Evolutionary conservation across 2,329 filamentous ascomycete species (phyloP).

Genomic region (Alternaria atra): DNA sequence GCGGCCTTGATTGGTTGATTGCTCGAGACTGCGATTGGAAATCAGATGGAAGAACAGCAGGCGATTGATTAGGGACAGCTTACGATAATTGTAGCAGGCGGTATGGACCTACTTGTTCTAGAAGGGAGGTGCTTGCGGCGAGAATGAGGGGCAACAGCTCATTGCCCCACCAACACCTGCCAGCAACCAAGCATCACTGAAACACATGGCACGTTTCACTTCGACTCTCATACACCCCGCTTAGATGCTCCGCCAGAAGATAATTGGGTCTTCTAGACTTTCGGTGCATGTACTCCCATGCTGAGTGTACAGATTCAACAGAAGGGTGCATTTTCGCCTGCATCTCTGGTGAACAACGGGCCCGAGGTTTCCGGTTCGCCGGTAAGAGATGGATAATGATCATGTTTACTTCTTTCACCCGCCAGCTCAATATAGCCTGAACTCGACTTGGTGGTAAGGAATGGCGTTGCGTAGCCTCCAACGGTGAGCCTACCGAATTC

Average conservation of each 20-base stretch:
- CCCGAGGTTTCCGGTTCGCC: background rate
- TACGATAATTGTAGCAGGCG: constrained; percentile 18
- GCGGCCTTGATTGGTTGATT: constrained; percentile 1
- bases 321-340: constrained; percentile 10
- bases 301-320: constrained; percentile 2
- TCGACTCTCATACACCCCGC: constrained; percentile 21
- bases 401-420: background rate
- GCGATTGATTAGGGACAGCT: constrained; percentile 6
- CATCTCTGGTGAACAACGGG: constrained; percentile 15
- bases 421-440: background rate
- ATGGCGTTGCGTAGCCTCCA: background rate
- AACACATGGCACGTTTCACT: constrained; percentile 29
- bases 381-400: background rate
- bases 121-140: constrained; percentile 22
- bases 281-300: constrained; percentile 5
- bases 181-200: constrained; percentile 25
- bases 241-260: constrained; percentile 2
- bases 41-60: background rate
- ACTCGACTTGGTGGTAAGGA: background rate
- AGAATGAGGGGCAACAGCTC: constrained; percentile 32
- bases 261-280: constrained; percentile 10
- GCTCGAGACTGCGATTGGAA: constrained; percentile 2
- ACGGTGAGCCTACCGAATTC: background rate
- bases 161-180: constrained; percentile 24
- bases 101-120: constrained; percentile 15